Base-by-base conservation (phyloP, 2,329 filamentous ascomycete species). In the Aspergillus ochraceus region DNA sequence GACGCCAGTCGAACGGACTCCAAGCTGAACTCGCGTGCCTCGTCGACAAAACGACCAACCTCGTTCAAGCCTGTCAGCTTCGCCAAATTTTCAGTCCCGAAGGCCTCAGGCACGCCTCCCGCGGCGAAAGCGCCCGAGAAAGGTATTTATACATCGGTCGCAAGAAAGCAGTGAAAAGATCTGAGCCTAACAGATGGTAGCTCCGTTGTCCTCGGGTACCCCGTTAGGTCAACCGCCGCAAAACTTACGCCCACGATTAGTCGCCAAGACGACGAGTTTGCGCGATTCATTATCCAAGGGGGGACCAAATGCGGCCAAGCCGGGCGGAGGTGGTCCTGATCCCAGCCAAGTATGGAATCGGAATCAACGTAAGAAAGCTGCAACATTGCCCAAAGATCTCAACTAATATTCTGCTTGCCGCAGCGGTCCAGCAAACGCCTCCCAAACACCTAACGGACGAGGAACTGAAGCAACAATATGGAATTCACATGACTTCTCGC, bases 261-360 rank as follows among this genome's bases (percentile, higher is more conserved):
- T 88, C 55, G 86, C 86, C 42, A 89, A 89, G 71, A 82, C 85
- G 42, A 84, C 83, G 19, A 80, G 81, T 64, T 72, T 83, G 58
- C 78, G 82, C 60, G 82, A 83, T 61, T 78, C 80, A 19, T 70
- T 81, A 49, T 80, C 81, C 42, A 84, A 84, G 60, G 66, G 80
- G 24, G 77, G 77, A 52, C 74, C 82, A 58, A 74, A 70, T 57
- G 76, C 76, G 57, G 78, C 77, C 52, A 77, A 78, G 60, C 78
- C 78, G 59, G 80, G 80, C 56, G 74, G 74, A 62, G 74, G 74
- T 64, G 84, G 83, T n/a, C 86, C 86, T 53, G 86, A 88, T 74
- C 84, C 84, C n/a, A 87, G 81, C 73, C 86, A 87, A 74, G 86
- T 89, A 54, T 89, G 86, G 86, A 89, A 89, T 70, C 88, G 87